These are phyloP conservation scores for Aspergillus campestris DNA, from an alignment of 495 filamentous ascomycete species.

Conservation along the genomic window DNA sequence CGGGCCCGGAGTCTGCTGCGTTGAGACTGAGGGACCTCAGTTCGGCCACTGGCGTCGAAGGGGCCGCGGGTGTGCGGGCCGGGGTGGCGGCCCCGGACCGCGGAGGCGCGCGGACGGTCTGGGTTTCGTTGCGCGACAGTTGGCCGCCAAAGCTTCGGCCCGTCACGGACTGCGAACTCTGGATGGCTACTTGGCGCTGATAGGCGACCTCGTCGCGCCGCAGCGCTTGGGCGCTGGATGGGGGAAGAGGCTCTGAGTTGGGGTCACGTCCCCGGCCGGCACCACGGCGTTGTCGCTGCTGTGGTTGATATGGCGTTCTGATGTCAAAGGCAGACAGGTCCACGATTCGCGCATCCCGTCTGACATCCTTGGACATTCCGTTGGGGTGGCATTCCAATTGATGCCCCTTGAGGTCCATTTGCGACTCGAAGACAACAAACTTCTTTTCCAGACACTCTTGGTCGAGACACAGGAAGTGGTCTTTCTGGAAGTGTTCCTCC, in stretches of 20 bases:
- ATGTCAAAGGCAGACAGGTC: conserved; percentile 82
- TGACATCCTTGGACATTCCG: conserved; percentile 70
- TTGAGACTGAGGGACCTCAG: conserved; percentile 29
- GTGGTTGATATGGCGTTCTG: conserved; percentile 61
- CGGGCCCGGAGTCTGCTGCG: conserved; percentile 18
- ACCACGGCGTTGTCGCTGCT: conserved; percentile 45
- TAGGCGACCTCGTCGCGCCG: conserved; percentile 84
- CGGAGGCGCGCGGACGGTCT: conserved; percentile 34
- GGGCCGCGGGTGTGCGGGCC: conserved; percentile 29
- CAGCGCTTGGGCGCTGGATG: conserved; percentile 73
- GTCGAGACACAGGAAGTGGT: conserved; percentile 81
- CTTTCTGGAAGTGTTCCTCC: conserved; percentile 74
- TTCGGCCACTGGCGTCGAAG: conserved; percentile 33
- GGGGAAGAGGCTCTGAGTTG: conserved; percentile 70
- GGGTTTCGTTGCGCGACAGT: conserved; percentile 50
- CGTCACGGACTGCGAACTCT: conserved; percentile 70
- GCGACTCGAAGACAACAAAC: conserved; percentile 91
- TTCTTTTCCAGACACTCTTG: conserved; percentile 91
- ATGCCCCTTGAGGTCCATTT: conserved; percentile 88
- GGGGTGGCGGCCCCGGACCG: conserved; percentile 32
- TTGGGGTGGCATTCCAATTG: conserved; percentile 70
- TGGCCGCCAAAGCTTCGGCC: conserved; percentile 76
- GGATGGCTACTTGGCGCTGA: conserved; percentile 86
- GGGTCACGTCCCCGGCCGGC: conserved; percentile 62
- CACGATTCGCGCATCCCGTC: conserved; percentile 76